Conservation (phyloP, 2,329 filamentous ascomycete species). For the Exserohilum rostratum region DNA sequence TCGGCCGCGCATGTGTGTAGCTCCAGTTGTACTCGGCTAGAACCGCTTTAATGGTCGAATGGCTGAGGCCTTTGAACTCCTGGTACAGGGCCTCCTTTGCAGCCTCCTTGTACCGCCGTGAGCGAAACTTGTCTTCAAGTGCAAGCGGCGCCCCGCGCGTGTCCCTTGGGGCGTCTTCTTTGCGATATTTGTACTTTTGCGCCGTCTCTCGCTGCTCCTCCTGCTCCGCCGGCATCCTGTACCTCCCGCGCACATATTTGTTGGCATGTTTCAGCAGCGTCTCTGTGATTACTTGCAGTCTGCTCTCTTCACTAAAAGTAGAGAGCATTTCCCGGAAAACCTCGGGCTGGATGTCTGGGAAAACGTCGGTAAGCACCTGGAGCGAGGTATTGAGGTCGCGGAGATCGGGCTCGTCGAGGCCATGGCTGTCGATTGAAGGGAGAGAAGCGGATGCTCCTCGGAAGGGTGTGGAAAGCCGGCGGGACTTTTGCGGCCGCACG, state of each 20-base stretch:
- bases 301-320: constrained; percentile 76
- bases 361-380: constrained; percentile 71
- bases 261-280: constrained; percentile 74
- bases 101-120: constrained; percentile 69
- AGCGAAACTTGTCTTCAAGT: constrained; percentile 70
- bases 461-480: constrained; percentile 19
- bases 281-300: constrained; percentile 78
- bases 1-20: constrained; percentile 73
- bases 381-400: constrained; percentile 73
- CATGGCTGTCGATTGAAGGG: constrained; percentile 14
- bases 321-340: constrained; percentile 82
- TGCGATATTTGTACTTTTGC: constrained; percentile 44
- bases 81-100: constrained; percentile 71
- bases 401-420: constrained; percentile 65
- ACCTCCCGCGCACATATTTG: constrained; percentile 73
- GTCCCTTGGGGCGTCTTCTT: constrained; percentile 37
- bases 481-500: constrained; percentile 34
- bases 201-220: constrained; percentile 43
- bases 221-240: constrained; percentile 45
- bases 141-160: constrained; percentile 54
- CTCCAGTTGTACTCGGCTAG: constrained; percentile 81
- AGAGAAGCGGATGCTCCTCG: constrained; percentile 12
- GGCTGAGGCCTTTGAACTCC: constrained; percentile 77
- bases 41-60: constrained; percentile 76
- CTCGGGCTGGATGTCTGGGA: constrained; percentile 80